Base-by-base conservation (phyloP, 345 rosid genomes). In the Citrus glauca region DNA sequence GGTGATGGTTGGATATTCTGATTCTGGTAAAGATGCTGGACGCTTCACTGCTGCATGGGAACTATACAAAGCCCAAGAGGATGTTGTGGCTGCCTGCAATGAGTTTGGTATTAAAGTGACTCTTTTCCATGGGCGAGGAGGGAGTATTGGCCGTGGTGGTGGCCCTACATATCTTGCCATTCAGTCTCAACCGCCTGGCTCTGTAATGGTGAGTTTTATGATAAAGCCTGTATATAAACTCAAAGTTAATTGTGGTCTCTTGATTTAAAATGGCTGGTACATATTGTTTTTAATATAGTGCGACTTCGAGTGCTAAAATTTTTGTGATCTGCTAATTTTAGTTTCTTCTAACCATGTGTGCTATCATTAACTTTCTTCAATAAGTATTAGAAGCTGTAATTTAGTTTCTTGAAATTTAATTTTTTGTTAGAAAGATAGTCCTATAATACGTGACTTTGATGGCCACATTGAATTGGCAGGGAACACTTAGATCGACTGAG, bases 1-100 rank as follows among this genome's bases (percentile, higher is more conserved):
- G 98, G 99, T 95, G 74, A 93, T 95, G 99, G 99, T 95, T 81
- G 99, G 99, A 83, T 95, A 92, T 87, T 93, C 98, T 63, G 98
- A 95, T 85, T 93, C 99, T 37, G 99, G 99, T 68, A 95, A 95
- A 89, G 99, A 93, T 82, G 93, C 99, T 69, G 97, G 99, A n/a
- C 92, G 97, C 67, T 95, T 95, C 82, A 92, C 99, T 22, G 99
- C 99, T 45, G 99, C 98, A 11, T 95, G 98, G 98, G 99, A 95
- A 82, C 97, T 95, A 33, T 95, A 95, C 86, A 95, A 95, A 86
- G 99, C 99, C 62, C 99, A 93, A 80, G 99, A 94, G 86, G 93
- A 94, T 87, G 99, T 95, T 88, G 98, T 91, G 68, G 94, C 94
- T 50, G 97, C 98, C 30, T 95, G 98, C 79, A 91, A 90, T 72